These are phyloP conservation scores for Blastocystis sp. DNA, from an alignment of 352 stramenopile genomes.

Conservation along the genomic window DNA sequence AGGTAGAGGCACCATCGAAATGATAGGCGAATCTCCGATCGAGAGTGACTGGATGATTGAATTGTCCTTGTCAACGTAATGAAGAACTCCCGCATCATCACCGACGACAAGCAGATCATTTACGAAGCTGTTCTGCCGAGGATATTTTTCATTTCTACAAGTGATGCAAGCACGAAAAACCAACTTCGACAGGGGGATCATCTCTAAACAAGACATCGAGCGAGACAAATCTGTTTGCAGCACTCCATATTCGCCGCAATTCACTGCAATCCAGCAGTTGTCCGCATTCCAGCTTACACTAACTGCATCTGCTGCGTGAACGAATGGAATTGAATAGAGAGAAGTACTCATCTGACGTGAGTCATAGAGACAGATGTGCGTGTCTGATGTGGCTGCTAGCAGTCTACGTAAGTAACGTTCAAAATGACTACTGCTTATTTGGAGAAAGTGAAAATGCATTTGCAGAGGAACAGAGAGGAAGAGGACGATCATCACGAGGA, in stretches of 20 bases:
- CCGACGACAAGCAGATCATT: conserved; percentile 6
- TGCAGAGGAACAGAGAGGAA: neutral
- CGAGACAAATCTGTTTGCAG: neutral
- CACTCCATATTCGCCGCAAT: neutral
- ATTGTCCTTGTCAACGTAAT: neutral
- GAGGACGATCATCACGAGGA: neutral
- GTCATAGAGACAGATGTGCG: neutral
- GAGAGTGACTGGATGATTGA: neutral
- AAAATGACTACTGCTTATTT: neutral
- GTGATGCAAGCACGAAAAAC: neutral
- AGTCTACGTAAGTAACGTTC: neutral
- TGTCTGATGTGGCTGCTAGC: neutral
- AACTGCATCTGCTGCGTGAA: neutral
- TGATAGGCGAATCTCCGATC: neutral
- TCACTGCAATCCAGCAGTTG: neutral
- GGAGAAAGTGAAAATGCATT: neutral
- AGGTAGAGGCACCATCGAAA: neutral
- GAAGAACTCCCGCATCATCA: neutral
- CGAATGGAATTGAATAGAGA: neutral
- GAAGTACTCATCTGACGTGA: neutral
- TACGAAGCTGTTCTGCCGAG: neutral
- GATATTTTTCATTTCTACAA: neutral
- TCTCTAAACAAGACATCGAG: neutral
- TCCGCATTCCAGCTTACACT: neutral
- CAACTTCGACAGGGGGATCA: neutral